Conservation (phyloP, 176 grass and related monocot genomes). For the Saccharum officinarum region DNA sequence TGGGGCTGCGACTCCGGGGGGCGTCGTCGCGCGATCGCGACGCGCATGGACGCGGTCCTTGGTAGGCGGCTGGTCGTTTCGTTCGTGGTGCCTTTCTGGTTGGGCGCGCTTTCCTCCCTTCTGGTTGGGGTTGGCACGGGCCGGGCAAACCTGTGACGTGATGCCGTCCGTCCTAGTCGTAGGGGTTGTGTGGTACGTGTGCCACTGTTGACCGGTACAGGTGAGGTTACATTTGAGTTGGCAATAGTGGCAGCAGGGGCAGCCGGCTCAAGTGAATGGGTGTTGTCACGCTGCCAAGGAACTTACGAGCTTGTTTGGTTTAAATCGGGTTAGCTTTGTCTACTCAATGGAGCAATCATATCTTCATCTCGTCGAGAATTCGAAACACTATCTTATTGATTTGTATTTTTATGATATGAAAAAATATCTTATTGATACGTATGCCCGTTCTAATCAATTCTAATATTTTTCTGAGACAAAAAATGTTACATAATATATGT, state of each 20-base stretch:
- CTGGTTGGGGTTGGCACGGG: constrained; percentile 9
- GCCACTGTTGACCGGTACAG: constrained; percentile 16
- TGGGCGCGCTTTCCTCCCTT: not conserved
- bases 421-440: too few species aligned
- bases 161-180: not conserved
- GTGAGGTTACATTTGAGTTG: not conserved
- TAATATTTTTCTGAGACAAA: too few species aligned
- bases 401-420: too few species aligned
- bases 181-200: not conserved
- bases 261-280: not conserved
- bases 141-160: constrained; percentile 8
- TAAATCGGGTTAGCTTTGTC: not conserved
- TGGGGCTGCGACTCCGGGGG: not conserved
- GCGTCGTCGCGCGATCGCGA: not conserved
- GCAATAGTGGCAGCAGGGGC: not conserved
- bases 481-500: too few species aligned
- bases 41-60: constrained; percentile 39
- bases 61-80: constrained; percentile 27
- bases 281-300: too few species aligned
- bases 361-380: too few species aligned
- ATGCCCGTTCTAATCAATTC: too few species aligned
- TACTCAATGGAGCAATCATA: too few species aligned
- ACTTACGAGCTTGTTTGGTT: too few species aligned
- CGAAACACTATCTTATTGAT: too few species aligned
- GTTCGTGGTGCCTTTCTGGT: not conserved